Conservation (phyloP, 108 stramenopile species). For the Fistulifera solaris region DNA sequence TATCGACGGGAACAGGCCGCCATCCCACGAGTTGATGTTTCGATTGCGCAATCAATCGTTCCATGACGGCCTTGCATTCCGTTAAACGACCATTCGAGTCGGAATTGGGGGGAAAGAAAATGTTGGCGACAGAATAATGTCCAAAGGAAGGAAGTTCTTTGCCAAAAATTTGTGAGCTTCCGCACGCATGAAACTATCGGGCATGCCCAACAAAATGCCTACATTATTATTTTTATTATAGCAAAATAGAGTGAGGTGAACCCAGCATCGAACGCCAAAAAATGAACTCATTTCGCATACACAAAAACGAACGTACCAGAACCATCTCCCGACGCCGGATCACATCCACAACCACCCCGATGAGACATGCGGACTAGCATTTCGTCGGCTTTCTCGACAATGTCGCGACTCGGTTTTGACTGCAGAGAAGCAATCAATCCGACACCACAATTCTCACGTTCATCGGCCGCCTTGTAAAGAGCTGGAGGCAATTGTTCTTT, state of each 20-base stretch:
- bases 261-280: slow-evolving; percentile 1
- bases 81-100: slow-evolving; percentile 43
- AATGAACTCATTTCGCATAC: neutral
- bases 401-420: slow-evolving; percentile 71
- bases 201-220: slow-evolving; percentile 90
- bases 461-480: slow-evolving; percentile 58
- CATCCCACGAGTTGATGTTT: slow-evolving; percentile 79
- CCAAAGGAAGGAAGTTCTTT: slow-evolving; percentile 71
- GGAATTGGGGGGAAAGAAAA: slow-evolving; percentile 88
- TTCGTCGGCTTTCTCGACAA: slow-evolving; percentile 93
- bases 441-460: slow-evolving; percentile 88
- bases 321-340: slow-evolving; percentile 86
- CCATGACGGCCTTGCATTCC: slow-evolving; percentile 77
- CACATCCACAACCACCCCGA: slow-evolving; percentile 90
- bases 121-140: slow-evolving; percentile 88
- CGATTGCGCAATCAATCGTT: slow-evolving; percentile 65
- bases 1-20: slow-evolving; percentile 84
- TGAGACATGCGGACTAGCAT: slow-evolving; percentile 97
- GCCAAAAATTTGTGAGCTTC: slow-evolving; percentile 73
- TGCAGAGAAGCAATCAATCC: slow-evolving; percentile 83
- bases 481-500: slow-evolving; percentile 32
- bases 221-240: neutral
- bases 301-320: slow-evolving; percentile 54
- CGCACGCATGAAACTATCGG: slow-evolving; percentile 89
- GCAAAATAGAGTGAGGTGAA: neutral